phyloP scores from a whole-genome alignment of 768 basidiomycete genomes.

The Kwoniella sp. region DNA sequence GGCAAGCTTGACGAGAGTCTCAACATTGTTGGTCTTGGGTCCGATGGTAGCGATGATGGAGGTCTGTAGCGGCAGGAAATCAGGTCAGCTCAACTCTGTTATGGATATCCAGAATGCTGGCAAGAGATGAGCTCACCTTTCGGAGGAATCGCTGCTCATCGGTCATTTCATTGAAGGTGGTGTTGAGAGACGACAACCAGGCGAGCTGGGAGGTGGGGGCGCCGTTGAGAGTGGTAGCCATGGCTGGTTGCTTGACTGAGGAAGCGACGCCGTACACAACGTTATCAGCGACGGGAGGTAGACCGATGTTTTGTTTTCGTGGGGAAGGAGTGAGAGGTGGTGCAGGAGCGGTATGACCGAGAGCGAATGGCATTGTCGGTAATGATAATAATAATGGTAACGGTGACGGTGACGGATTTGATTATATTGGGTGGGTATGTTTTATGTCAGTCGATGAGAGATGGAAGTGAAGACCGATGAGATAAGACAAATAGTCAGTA shows the following conservation, averaged over 20 bases:
- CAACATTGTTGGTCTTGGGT: slow-evolving; percentile 92
- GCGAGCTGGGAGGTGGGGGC: slow-evolving; percentile 67
- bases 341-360: slow-evolving; percentile 24
- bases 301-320: slow-evolving; percentile 5
- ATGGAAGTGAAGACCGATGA: neutral
- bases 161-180: slow-evolving; percentile 69
- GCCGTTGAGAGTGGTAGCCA: slow-evolving; percentile 20
- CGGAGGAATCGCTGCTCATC: slow-evolving; percentile 82
- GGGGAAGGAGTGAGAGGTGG: slow-evolving; percentile 19
- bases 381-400: too few relatives aligned
- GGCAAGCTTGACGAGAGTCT: slow-evolving; percentile 80
- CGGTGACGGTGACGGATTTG: too few relatives aligned
- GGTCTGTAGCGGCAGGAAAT: slow-evolving; percentile 62
- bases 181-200: slow-evolving; percentile 83
- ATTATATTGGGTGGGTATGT: too few relatives aligned
- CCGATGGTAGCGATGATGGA: slow-evolving; percentile 99
- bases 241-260: slow-evolving; percentile 2
- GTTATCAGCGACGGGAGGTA: slow-evolving; percentile 1
- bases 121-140: slow-evolving; percentile 70
- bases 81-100: slow-evolving; percentile 5
- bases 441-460: neutral
- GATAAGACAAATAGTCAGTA: neutral
- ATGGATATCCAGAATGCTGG: too few relatives aligned
- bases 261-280: slow-evolving; percentile 1
- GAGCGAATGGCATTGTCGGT: slow-evolving; percentile 12